Evolutionary conservation across 2,329 filamentous ascomycete species (phyloP), one percentile per base, ranked within the genome.

Genomic region (Paraphaeosphaeria minitans): DNA sequence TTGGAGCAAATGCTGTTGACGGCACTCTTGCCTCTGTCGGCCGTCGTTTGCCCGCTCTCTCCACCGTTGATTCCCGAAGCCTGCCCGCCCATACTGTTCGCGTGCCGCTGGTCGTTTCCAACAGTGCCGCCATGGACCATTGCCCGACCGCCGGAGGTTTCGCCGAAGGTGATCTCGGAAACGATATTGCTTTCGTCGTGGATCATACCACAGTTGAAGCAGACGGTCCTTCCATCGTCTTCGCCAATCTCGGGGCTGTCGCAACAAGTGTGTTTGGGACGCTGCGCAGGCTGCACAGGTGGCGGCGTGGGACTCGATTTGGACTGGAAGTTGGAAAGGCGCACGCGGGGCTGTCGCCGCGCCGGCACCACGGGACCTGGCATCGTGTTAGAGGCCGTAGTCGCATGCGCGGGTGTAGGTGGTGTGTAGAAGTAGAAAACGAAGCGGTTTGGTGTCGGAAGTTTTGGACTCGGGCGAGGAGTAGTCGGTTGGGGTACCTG

Each of bases 51-150:
- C 69, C 88, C 80, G 65, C 83, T 86, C 75, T 76, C 81, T 76
- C 80, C 82, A 73, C 65, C 81, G 66, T 72, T 82, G 67, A 75
- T 79, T 67, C 61, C 82, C 68, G 72, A 81, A 76, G 67, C 82
- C 77, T 68, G 68, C 27, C 73, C 74, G 62, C 82, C 84, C 68
- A 85, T 82, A 53, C 79, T 81, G 53, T 90, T 87, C 31, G 90
- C 89, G 69, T 91, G 88, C 24, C 91, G 92, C 72, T 97, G 92
- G 75, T 93, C 91, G 59, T 92, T 91, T 55, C 88, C 89, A 60
- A 99, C 87, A 72, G 89, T 96, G 62, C 89, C 93, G 75, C 95
- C 95, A 75, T 97, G 92, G 19, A 97, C 92, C 52, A 96, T 86
- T 53, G 94, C 93, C 50, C 91, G 92, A 69, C 95, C 95, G 35